Evolutionary conservation across 208 protist genomes (phyloP), one percentile per base, ranked within the genome.

Genomic region (Leishmania tropica): DNA sequence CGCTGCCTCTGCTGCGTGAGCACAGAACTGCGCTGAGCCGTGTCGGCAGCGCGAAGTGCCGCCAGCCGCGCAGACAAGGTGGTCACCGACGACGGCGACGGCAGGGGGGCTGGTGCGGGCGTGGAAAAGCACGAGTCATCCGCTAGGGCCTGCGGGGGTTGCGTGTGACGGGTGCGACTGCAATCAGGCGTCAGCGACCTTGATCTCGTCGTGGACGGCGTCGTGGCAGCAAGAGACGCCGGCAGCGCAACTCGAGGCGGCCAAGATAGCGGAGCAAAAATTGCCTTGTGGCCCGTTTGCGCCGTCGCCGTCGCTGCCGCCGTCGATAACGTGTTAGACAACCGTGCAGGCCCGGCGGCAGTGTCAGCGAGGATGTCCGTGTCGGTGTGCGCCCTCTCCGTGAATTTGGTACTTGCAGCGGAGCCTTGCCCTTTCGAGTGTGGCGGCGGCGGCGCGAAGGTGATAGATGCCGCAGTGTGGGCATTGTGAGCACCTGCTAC

Each of bases 41-140:
- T 71, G 19, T 86, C 83, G 1, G 74, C 47, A n/a, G 83, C 72
- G 3, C 83, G 83, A 47, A 86, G 78, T 24, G 73, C 83, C 37
- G 83, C 78, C 64, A 86, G 53, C 3, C 83, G 78, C 1, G 83
- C 83, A 8, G 83, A 86, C 15, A 86, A 70, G 1, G 83, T 80
- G 31, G 73, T 45, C 13, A 80, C 73, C 2, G 78, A 77, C 7
- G 78, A 75, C 3, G 78, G 77, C 4, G 42, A 17, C 1, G 78
- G 83, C 60, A 82, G 54, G 54, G 72, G n/a, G 8, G 28, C 11
- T 24, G 56, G 31, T 31, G 45, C 40, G 2, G 24, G 54, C 48
- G 78, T 56, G 45, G 67, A 51, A 24, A 79, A 45, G 35, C 5
- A 65, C 15, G 28, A 45, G 37, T 58, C 72, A 21, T 54, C 75